phyloP scores from a whole-genome alignment of 2,329 filamentous ascomycete genomes.

The Talaromyces albobiverticillius region DNA sequence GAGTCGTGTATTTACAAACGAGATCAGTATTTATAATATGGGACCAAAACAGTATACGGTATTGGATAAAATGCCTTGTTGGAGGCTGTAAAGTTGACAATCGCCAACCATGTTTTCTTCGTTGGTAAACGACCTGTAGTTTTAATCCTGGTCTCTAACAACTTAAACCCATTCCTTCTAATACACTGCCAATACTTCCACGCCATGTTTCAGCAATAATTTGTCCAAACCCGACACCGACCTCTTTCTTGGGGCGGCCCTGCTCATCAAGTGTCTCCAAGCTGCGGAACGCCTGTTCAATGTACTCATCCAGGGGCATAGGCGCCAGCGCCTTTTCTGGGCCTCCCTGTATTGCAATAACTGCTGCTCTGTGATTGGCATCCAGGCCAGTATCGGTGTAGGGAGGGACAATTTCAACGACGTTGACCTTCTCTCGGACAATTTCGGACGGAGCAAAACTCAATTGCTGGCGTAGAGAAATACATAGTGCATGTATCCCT shows the following conservation, averaged over 20 bases:
- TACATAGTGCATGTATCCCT: conserved; percentile 4
- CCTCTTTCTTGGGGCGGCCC: neutral
- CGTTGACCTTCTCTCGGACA: conserved; percentile 4
- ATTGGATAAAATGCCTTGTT: no score
- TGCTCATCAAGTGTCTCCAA: conserved; percentile 2
- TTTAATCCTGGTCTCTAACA: no score
- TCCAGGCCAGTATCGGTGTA: conserved; percentile 8
- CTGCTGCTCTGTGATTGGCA: neutral
- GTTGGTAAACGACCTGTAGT: no score
- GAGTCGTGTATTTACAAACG: no score
- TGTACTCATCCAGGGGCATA: conserved; percentile 8
- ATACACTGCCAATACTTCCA: no score
- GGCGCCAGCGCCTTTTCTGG: conserved; percentile 3
- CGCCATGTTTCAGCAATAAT: no score
- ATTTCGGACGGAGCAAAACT: conserved; percentile 1
- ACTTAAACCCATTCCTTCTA: no score
- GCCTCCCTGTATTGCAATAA: neutral
- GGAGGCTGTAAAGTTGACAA: no score
- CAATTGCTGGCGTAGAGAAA: conserved; percentile 5
- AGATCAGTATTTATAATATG: no score
- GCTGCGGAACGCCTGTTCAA: neutral
- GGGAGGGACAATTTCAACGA: conserved; percentile 8
- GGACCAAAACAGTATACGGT: no score
- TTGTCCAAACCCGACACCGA: conserved; percentile 1
- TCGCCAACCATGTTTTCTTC: no score